Evolutionary conservation across 176 grass and related monocot species (phyloP).

Genomic region (Canna indica): DNA sequence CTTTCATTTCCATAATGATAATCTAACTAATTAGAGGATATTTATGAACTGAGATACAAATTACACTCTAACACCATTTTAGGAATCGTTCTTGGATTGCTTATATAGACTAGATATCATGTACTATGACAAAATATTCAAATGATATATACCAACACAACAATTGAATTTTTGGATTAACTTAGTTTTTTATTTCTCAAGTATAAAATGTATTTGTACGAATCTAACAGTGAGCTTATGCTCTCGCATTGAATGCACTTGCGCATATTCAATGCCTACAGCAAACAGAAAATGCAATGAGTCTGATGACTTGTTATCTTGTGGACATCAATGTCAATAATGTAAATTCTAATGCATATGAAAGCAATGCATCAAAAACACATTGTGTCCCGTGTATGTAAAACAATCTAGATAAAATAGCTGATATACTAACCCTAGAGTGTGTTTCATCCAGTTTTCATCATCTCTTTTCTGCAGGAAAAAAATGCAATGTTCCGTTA

Average conservation of each 20-base stretch:
- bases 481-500: not conserved
- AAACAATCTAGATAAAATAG: conserved; percentile 10
- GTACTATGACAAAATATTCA: no score
- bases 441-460: conserved; percentile 72
- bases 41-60: no score
- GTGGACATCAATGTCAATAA: not conserved
- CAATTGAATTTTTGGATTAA: not conserved
- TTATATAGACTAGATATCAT: no score
- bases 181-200: not conserved
- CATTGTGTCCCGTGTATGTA: no score
- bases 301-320: not conserved
- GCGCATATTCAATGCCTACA: not conserved
- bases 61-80: no score
- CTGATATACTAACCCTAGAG: conserved; percentile 50
- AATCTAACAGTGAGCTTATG: not conserved
- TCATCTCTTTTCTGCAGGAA: conserved; percentile 74
- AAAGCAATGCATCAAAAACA: no score
- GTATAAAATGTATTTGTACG: not conserved
- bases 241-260: not conserved
- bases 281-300: not conserved
- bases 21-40: no score
- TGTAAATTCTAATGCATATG: no score
- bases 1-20: no score
- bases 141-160: not conserved
- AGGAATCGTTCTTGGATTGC: no score